Percentiles rank a stretch among this genome's conserved stretches.
These are phyloP conservation scores for Abelmoschus esculentus DNA, from an alignment of 345 rosid genomes.

Conservation along the genomic window DNA sequence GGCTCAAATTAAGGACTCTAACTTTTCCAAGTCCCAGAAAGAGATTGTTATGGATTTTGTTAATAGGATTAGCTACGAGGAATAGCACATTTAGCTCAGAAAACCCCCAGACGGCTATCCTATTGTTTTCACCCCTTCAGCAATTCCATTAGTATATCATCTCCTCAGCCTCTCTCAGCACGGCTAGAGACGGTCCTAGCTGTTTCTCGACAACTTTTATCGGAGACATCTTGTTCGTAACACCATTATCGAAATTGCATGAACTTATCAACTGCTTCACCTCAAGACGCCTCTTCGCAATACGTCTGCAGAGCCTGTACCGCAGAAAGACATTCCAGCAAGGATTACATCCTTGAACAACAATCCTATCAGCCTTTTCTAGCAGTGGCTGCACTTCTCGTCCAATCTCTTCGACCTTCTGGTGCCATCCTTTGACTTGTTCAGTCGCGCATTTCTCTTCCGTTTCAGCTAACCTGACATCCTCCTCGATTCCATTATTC, in stretches of 20 bases:
- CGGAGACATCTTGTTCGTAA: slow-evolving; percentile 18
- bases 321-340: slow-evolving; percentile 5
- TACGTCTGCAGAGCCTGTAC: slow-evolving; percentile 12
- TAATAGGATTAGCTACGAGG: slow-evolving; percentile 27
- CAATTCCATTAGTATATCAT: slow-evolving; percentile 10
- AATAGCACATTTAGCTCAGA: slow-evolving; percentile 18
- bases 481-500: too few species aligned
- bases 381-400: slow-evolving; percentile 16
- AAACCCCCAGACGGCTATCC: slow-evolving; percentile 22
- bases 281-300: slow-evolving; percentile 8
- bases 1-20: slow-evolving; percentile 27
- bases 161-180: slow-evolving; percentile 20
- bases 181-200: slow-evolving; percentile 20
- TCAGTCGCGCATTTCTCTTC: too few species aligned
- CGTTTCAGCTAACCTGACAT: too few species aligned
- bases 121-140: slow-evolving; percentile 11
- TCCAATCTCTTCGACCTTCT: too few species aligned
- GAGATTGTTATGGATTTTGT: slow-evolving; percentile 21
- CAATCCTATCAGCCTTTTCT: slow-evolving; percentile 6
- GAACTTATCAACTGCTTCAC: slow-evolving; percentile 14
- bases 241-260: slow-evolving; percentile 13
- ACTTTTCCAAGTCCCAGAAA: slow-evolving; percentile 17
- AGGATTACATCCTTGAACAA: slow-evolving; percentile 1
- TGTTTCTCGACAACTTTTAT: slow-evolving; percentile 22
- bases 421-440: too few species aligned